phyloP scores from a whole-genome alignment of 345 rosid species.

The Boechera stricta region DNA sequence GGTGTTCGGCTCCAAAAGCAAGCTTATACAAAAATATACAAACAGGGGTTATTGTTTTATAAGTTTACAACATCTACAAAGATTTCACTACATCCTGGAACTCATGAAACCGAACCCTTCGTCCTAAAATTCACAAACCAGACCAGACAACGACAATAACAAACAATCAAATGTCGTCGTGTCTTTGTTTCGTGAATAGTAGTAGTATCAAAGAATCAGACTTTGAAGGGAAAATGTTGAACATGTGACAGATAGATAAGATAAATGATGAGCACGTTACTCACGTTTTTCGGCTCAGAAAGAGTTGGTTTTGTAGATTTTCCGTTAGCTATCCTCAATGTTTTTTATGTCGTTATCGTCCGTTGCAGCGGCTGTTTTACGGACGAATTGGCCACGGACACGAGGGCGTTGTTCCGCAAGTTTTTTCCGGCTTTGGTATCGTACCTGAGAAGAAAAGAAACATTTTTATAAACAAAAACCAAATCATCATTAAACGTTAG shows the following conservation, averaged over 20 bases:
- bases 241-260: conserved; percentile 17
- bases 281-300: conserved; percentile 1
- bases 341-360: conserved; percentile 33
- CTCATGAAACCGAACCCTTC: conserved; percentile 39
- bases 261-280: conserved; percentile 35
- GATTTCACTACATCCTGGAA: conserved; percentile 28
- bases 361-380: conserved; percentile 39
- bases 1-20: conserved; percentile 9
- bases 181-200: conserved; percentile 30
- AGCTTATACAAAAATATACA: conserved; percentile 37
- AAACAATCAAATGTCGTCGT: conserved; percentile 30
- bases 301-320: conserved; percentile 21
- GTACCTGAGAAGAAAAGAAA: conserved; percentile 53
- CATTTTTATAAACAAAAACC: not conserved
- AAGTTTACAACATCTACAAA: conserved; percentile 40
- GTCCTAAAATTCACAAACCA: conserved; percentile 34
- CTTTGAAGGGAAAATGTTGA: conserved; percentile 36
- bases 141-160: conserved; percentile 28
- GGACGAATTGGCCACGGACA: conserved; percentile 71
- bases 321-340: conserved; percentile 41
- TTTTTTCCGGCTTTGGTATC: conserved; percentile 74
- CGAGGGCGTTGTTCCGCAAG: conserved; percentile 77
- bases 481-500: not conserved
- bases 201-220: conserved; percentile 39
- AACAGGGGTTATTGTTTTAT: conserved; percentile 39